Evolutionary conservation across 2,329 filamentous ascomycete species (phyloP), one percentile per base, ranked within the genome.

Genomic region (Lecanoromycetidae sp.): DNA sequence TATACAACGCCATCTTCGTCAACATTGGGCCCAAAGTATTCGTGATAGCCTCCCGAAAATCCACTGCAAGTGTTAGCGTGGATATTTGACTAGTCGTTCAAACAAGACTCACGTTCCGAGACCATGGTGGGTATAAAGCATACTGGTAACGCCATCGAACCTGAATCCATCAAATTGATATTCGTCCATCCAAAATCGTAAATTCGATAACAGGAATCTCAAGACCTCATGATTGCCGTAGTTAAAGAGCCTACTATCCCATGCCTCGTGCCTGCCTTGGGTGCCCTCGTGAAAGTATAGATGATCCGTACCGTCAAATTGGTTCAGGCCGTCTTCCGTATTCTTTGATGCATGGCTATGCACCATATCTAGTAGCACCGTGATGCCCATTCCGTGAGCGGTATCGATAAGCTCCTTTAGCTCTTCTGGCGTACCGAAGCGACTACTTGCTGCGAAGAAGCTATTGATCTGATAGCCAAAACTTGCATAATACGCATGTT

Each of bases 301-400:
- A 60, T 94, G 86, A 61, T 96, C 91, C 7, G 84, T 87, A 39
- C 87, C 87, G 63, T 98, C 91, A 59, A 98, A 95, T 72, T 88
- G 80, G 65, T 98, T 98, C 55, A 98, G 68, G 0, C 91, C 91
- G 60, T 98, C 91, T 3, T 93, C 71, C 1, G 94, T 87, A 57
- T 98, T 98, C 74, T 96, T 98, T 33, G 87, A 95, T 13, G 91
- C 91, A 64, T 98, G 91, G 57, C 88, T 95, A 69, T 98, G 91
- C 4, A 98, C 91, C 7, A 98, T 85, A 61, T 98, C 91, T 17
- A 98, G 77, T 22, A 98, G 74, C 9, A 98, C 87, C 0, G 85
- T 84, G 54, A 98, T 79, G 0, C 91, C 91, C 72, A 98, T 69
- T 51, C 85, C 76, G 60, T 98, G 91, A 3, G 91, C 91, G 2